Base-by-base conservation (phyloP, 331 rosid genomes). In the Spiraea crenata region DNA sequence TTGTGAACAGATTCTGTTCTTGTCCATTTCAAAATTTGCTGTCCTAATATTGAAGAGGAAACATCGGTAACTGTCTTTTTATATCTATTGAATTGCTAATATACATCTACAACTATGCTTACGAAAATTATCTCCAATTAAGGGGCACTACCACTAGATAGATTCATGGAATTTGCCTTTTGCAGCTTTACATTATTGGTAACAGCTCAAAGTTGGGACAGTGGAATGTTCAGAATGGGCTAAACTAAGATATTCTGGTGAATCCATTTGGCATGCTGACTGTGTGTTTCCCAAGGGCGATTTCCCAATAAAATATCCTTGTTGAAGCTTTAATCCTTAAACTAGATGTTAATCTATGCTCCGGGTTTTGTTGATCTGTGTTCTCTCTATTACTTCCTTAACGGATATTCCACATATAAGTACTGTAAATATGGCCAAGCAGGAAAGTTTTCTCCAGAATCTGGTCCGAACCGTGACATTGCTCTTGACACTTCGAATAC, bases 271-370 rank as follows among this genome's bases (percentile, higher is more conserved):
- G 97, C 89, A 85, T 79, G 96, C 86, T 67, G 97, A 89, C 67
- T 85, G 85, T 74, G 80, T 91, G 76, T 67, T 91, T 34, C 89
- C 63, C 7, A 85, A 74, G 83, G 75, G 82, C 5, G 92, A 93
- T 59, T 85, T 89, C 75, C 96, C 97, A 10, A 70, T 93, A 67
- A 82, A 64, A 93, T 93, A 93, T 93, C 99, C 97, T 77, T 77
- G 70, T 63, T 63, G 72, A 46, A 40, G 59, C 41, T 74, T 76
- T 69, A 56, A 63, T 79, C 70, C 63, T 51, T 12, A 57, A 44
- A 16, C 14, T 55, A 55, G 17, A 20, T 9, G 48, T 62, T 40
- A 15, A 39, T 70, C n/a, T n/a, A 20, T 38, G 34, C 40, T 62
- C 19, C 42, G 67, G 19, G 5, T 57, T 51, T 42, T 44, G 38